Evolutionary conservation across 805 yeast species (phyloP).

Genomic region (Cyberlindnera petersonii): DNA sequence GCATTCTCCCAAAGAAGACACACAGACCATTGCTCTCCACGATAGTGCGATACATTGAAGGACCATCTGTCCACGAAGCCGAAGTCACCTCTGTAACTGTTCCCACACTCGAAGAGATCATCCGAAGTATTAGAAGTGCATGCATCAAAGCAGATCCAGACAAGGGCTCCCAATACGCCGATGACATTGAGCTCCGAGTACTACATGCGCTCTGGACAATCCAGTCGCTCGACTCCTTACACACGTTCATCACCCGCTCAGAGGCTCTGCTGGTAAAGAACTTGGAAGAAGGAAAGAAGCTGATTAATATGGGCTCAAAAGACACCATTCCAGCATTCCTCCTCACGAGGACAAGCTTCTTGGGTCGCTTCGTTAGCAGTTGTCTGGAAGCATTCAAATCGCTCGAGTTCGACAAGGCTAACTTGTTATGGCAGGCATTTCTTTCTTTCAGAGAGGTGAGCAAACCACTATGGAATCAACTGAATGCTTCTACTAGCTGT

Average conservation of each 20-base stretch:
- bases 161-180: constrained; percentile 24
- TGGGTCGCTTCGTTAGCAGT: constrained; percentile 43
- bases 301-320: constrained; percentile 13
- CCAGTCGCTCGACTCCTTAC: constrained; percentile 45
- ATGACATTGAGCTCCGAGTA: constrained; percentile 30
- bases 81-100: constrained; percentile 25
- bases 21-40: constrained; percentile 38
- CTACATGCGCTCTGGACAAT: constrained; percentile 43
- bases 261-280: constrained; percentile 34
- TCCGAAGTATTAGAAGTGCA: constrained; percentile 22
- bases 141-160: constrained; percentile 22
- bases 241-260: constrained; percentile 33
- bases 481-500: constrained; percentile 6
- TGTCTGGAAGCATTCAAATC: constrained; percentile 39
- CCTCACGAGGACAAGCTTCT: constrained; percentile 37
- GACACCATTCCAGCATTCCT: constrained; percentile 19
- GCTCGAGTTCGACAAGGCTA: constrained; percentile 44
- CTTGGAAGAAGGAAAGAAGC: constrained; percentile 31
- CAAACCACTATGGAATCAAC: constrained; percentile 29
- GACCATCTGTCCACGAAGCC: constrained; percentile 25
- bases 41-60: constrained; percentile 42
- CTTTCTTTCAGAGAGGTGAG: constrained; percentile 31
- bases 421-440: constrained; percentile 41
- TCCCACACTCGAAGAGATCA: constrained; percentile 34
- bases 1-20: constrained; percentile 35